These are phyloP conservation scores for Geotrichum aggregatum DNA, from an alignment of 1,139 yeast genomes.

Conservation along the genomic window DNA sequence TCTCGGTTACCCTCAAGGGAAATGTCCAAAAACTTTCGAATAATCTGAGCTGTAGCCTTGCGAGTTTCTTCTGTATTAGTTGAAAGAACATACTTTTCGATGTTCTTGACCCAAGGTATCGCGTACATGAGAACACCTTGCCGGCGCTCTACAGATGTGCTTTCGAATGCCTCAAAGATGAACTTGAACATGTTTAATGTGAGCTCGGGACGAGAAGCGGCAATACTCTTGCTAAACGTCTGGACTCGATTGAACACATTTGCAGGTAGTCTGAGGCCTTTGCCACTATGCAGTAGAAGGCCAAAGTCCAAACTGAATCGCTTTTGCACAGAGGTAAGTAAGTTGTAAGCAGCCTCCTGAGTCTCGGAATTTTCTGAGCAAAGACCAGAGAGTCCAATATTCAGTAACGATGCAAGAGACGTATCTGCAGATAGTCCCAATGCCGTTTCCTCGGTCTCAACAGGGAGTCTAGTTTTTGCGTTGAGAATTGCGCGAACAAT, in stretches of 20 bases:
- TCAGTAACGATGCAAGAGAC: conserved; percentile 41
- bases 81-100: conserved; percentile 49
- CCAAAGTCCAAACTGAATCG: conserved; percentile 55
- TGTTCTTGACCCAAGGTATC: conserved; percentile 75
- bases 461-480: conserved; percentile 26
- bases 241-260: conserved; percentile 64
- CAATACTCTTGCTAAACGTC: conserved; percentile 53
- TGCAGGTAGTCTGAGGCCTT: conserved; percentile 65
- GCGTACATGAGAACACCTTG: conserved; percentile 52
- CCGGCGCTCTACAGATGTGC: conserved; percentile 39
- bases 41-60: conserved; percentile 61
- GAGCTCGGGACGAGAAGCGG: conserved; percentile 56
- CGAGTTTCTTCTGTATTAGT: conserved; percentile 31
- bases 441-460: conserved; percentile 1
- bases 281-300: conserved; percentile 41
- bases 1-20: conserved; percentile 46
- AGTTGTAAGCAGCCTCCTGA: conserved; percentile 58
- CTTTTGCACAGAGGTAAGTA: conserved; percentile 60
- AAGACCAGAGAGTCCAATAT: conserved; percentile 65
- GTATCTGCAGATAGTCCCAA: conserved; percentile 9
- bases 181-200: conserved; percentile 61
- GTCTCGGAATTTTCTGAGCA: conserved; percentile 57
- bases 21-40: conserved; percentile 60
- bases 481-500: conserved; percentile 31
- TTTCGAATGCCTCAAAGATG: conserved; percentile 55